Base-by-base conservation (phyloP, 2,329 filamentous ascomycete species). In the Exophiala oligosperma region DNA sequence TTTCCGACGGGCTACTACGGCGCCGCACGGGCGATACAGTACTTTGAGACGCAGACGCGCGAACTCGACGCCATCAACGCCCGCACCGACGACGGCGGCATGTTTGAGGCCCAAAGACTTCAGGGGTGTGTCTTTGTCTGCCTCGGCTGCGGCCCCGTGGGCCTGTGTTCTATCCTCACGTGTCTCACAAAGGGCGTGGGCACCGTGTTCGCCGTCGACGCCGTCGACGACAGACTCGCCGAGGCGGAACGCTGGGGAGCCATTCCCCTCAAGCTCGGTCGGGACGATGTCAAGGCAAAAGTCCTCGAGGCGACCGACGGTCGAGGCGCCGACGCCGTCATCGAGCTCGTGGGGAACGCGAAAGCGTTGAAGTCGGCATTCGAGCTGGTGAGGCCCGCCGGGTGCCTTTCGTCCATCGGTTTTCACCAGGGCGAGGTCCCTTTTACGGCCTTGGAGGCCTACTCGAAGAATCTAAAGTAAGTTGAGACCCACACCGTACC, bases 1-100 rank as follows among this genome's bases (percentile, higher is more conserved):
- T 64, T 65, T 26, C 63, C 63, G 3, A 64, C 63, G 2, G 63
- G 63, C 8, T 61, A 55, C 47, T 58, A 55, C 35, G 55, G 50
- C 43, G 56, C 75, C 17, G 81, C 82, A 57, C 93, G 91, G 68
- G 92, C 86, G 7, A 87, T 95, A 72, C 83, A 83, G 58, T 75
- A 86, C 69, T 79, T 87, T 40, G 77, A 35, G 12, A 24, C 11
- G 12, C 23, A 38, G 24, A 23, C 32, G 35, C 28, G 28, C 28
- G 48, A 50, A 5, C 41, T 50, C 6, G 29, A 37, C 11, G 17
- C 4, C 14, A 57, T 35, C 38, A 43, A 41, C 26, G 26, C 26
- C 26, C 26, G 26, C 26, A 7, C 26, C 26, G 26, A 28, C 26
- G 8, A 12, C 26, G 26, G 7, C 26, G 8, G 28, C 24, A 24